Evolutionary conservation across 768 basidiomycete genomes (phyloP).

Genomic region (Candolleomyces efflorescens): DNA sequence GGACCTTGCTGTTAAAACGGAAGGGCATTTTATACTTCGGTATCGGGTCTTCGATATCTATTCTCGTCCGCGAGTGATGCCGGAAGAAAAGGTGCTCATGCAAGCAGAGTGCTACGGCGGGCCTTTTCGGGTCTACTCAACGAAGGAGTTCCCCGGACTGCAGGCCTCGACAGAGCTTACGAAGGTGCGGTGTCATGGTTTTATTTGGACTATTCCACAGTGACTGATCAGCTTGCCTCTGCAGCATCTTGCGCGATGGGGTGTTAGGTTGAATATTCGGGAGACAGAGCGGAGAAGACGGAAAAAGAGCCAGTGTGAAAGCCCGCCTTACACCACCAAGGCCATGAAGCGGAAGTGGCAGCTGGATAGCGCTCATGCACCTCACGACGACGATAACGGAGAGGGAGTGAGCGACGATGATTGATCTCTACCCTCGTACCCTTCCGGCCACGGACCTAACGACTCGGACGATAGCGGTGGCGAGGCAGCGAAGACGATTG

Average conservation of each 20-base stretch:
- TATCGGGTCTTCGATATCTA: slow-evolving; percentile 65
- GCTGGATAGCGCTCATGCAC: neutral
- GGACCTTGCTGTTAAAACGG: slow-evolving; percentile 70
- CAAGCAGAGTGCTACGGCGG: slow-evolving; percentile 66
- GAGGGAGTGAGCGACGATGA: neutral
- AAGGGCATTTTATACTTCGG: slow-evolving; percentile 62
- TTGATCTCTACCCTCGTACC: neutral
- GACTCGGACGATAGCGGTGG: too few relatives aligned
- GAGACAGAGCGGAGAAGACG: slow-evolving; percentile 53
- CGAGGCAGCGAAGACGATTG: too few relatives aligned
- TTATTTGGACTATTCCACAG: slow-evolving; percentile 17
- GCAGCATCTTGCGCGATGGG: slow-evolving; percentile 47
- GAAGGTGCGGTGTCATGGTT: slow-evolving; percentile 38
- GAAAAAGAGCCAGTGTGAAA: slow-evolving; percentile 25
- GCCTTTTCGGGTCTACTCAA: slow-evolving; percentile 60
- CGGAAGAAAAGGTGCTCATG: slow-evolving; percentile 28
- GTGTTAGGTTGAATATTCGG: slow-evolving; percentile 55
- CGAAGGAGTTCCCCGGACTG: slow-evolving; percentile 68
- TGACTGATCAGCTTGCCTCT: neutral
- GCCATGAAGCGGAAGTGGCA: slow-evolving; percentile 4
- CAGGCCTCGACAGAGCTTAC: slow-evolving; percentile 64
- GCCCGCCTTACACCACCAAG: slow-evolving; percentile 5
- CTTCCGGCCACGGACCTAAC: too few relatives aligned
- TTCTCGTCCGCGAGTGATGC: slow-evolving; percentile 17
- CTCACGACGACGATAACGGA: neutral